These are phyloP conservation scores for Aspergillus egyptiacus DNA, from an alignment of 495 filamentous ascomycete species.

Conservation along the genomic window DNA sequence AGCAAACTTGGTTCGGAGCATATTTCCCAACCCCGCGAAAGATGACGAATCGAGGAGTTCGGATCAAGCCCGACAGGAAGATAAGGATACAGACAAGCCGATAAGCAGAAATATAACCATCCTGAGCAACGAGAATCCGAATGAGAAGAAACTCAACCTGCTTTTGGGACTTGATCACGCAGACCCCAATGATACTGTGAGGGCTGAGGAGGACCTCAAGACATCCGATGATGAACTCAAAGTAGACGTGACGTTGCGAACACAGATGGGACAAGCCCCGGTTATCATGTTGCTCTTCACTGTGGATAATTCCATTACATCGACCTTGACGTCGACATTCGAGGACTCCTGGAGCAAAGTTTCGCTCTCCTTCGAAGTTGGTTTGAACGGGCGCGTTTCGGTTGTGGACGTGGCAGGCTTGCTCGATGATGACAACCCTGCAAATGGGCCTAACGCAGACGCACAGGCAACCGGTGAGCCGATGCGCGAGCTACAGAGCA, in stretches of 20 bases:
- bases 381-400: slow-evolving; percentile 53
- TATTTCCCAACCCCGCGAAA: slow-evolving; percentile 39
- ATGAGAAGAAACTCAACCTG: slow-evolving; percentile 30
- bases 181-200: background rate
- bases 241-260: slow-evolving; percentile 42
- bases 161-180: slow-evolving; percentile 18
- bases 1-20: slow-evolving; percentile 55
- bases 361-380: slow-evolving; percentile 51
- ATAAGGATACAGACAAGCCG: slow-evolving; percentile 1
- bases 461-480: slow-evolving; percentile 20
- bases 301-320: slow-evolving; percentile 15
- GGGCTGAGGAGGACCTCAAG: background rate
- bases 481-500: slow-evolving; percentile 31
- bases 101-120: slow-evolving; percentile 20
- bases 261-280: slow-evolving; percentile 40
- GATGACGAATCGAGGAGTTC: slow-evolving; percentile 6
- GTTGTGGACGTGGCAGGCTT: slow-evolving; percentile 35
- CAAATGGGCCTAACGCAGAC: slow-evolving; percentile 17
- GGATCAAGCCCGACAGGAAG: background rate
- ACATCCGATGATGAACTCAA: slow-evolving; percentile 26
- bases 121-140: slow-evolving; percentile 39
- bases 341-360: slow-evolving; percentile 18
- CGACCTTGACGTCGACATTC: background rate
- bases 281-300: slow-evolving; percentile 40
- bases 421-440: slow-evolving; percentile 17